Conservation (phyloP, 169 alveolate genomes). For the Babesia ovata region DNA sequence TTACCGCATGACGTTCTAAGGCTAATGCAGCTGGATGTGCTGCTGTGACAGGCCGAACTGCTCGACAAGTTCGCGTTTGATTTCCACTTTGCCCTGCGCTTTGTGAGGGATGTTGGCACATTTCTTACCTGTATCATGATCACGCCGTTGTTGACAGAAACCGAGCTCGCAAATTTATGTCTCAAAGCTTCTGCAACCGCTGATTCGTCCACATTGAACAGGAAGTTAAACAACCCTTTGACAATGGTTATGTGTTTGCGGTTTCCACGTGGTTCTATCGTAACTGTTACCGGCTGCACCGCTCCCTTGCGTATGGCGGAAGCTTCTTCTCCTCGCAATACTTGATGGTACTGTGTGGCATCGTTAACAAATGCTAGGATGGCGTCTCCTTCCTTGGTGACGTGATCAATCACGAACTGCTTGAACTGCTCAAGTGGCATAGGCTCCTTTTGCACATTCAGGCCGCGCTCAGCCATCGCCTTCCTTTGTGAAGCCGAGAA, state of each 20-base stretch:
- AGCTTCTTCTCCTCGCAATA: constrained; percentile 5
- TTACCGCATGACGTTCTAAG: constrained; percentile 79
- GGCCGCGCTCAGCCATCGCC: constrained; percentile 26
- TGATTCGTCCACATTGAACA: constrained; percentile 30
- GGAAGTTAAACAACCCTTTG: constrained; percentile 48
- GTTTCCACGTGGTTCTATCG: constrained; percentile 57
- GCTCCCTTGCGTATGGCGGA: constrained; percentile 23
- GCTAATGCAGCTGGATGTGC: constrained; percentile 11
- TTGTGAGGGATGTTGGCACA: background rate
- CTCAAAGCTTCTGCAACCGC: constrained; percentile 43
- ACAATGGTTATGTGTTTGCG: constrained; percentile 46
- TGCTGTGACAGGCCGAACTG: constrained; percentile 37
- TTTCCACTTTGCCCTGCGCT: constrained; percentile 14
- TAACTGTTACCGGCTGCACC: constrained; percentile 43
- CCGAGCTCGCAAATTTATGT: constrained; percentile 44
- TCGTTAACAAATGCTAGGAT: constrained; percentile 8
- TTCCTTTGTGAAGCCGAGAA: constrained; percentile 26
- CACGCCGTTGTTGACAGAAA: constrained; percentile 26
- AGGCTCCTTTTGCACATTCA: constrained; percentile 51
- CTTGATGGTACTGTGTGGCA: constrained; percentile 29
- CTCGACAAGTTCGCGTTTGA: constrained; percentile 16
- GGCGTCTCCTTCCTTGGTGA: constrained; percentile 13
- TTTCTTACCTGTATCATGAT: constrained; percentile 20
- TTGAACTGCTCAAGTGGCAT: constrained; percentile 43
- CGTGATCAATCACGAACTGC: constrained; percentile 26